Evolutionary conservation across 1,139 yeast species (phyloP).

Genomic region (Candida sanyaensis): DNA sequence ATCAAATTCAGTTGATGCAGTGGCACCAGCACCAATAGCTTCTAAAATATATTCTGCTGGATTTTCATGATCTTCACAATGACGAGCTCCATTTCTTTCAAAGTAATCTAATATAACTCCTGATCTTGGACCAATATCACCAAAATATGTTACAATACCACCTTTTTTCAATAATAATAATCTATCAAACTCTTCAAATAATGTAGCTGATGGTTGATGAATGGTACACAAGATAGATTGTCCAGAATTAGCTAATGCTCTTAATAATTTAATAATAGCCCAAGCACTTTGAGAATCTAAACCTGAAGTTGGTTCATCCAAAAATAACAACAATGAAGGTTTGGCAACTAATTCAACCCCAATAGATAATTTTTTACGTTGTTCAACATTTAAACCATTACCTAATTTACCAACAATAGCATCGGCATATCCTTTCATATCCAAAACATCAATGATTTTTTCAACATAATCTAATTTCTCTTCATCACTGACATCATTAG

Average conservation of each 20-base stretch:
- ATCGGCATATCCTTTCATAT: constrained; percentile 64
- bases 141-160: constrained; percentile 80
- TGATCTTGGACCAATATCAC: constrained; percentile 72
- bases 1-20: constrained; percentile 47
- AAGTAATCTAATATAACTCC: constrained; percentile 63
- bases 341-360: constrained; percentile 89
- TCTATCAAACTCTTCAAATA: constrained; percentile 78
- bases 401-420: constrained; percentile 60
- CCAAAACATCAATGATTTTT: constrained; percentile 54
- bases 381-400: constrained; percentile 65
- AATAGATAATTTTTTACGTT: constrained; percentile 64
- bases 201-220: constrained; percentile 80
- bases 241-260: constrained; percentile 74
- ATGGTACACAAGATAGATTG: constrained; percentile 84
- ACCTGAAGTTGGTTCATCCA: constrained; percentile 95
- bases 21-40: constrained; percentile 71
- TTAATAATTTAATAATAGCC: constrained; percentile 77
- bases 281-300: constrained; percentile 91
- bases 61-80: constrained; percentile 53
- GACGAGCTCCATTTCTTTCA: constrained; percentile 66
- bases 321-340: constrained; percentile 75
- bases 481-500: constrained; percentile 32
- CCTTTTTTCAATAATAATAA: constrained; percentile 70
- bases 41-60: constrained; percentile 71
- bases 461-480: constrained; percentile 58